These are phyloP conservation scores for Apiospora phragmitis DNA, from an alignment of 2,329 filamentous ascomycete species.

Conservation along the genomic window DNA sequence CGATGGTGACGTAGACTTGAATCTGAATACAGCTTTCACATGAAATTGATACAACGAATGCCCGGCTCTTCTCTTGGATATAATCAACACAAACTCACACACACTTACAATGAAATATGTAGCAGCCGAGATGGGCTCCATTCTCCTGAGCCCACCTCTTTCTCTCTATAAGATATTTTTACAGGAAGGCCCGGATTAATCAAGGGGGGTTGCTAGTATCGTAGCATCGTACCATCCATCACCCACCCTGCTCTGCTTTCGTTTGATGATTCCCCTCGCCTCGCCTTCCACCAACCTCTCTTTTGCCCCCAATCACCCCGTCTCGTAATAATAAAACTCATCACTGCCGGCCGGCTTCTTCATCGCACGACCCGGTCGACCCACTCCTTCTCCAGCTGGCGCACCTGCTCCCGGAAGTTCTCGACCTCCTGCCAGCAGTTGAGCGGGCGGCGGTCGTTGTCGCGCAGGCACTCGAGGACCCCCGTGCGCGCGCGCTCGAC, in stretches of 20 bases:
- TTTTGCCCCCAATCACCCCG: neutral
- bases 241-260: neutral
- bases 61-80: neutral
- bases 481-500: constrained; percentile 75
- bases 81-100: constrained; percentile 7
- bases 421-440: constrained; percentile 96
- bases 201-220: neutral
- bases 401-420: constrained; percentile 85
- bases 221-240: neutral
- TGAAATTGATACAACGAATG: constrained; percentile 16
- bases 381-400: constrained; percentile 81
- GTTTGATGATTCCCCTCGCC: neutral
- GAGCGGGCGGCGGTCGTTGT: constrained; percentile 83
- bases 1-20: constrained; percentile 19
- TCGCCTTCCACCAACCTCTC: neutral
- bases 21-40: constrained; percentile 25
- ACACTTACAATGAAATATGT: neutral
- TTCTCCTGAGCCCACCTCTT: neutral
- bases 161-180: constrained; percentile 31
- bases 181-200: constrained; percentile 23
- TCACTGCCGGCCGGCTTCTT: neutral
- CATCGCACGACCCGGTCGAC: constrained; percentile 73
- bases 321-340: neutral
- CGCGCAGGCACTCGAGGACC: constrained; percentile 77
- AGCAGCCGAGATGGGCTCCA: neutral